Base-by-base conservation (phyloP, 208 protist species). In the Acanthamoeba royreba region DNA sequence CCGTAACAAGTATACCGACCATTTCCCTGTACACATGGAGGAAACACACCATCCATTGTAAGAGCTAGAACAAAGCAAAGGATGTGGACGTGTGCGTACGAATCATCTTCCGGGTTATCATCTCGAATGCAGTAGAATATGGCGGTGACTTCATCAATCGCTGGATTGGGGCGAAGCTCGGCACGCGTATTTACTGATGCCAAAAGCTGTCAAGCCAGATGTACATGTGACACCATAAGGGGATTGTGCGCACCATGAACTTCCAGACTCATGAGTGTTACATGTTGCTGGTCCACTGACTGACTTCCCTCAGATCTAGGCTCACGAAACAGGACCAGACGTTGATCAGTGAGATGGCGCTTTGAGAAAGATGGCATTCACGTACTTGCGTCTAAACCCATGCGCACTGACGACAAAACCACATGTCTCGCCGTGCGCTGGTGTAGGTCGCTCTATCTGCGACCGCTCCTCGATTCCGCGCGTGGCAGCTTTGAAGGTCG, bases 51-150 rank as follows among this genome's bases (percentile, higher is more conserved):
- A 92, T 45, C 5, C 13, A 8, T 4, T 11, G 9, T 22, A 17
- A 47, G 31, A 15, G 42, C 5, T 4, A 28, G 47, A n/a, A 33
- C 55, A 5, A 38, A 28, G 66, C 35, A 77, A 28, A 53, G 53
- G 7, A 53, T 85, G 13, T 13, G 45, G 15, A 22, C 22, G n/a
- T 43, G 35, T 25, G 22, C 46, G 38, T 47, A 90, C 55, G 83
- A 90, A n/a, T 25, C 47, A 25, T 90, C 83, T 17, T 90, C 83
- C 25, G 55, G 45, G n/a, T 61, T 46, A 31, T 92, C 88, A 33
- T 92, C 88, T 4, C 88, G 88, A 43, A 92, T 74, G 61, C 88
- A 92, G 66, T 92, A 92, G 66, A 92, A 92, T 17, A 92, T 92
- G 33, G 88, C 88, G 1, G 53, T 92, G 4, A 92, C 25, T 28